Evolutionary conservation across 2,329 filamentous ascomycete species (phyloP), one percentile per base, ranked within the genome.

Genomic region (Nigrospora osmanthi): DNA sequence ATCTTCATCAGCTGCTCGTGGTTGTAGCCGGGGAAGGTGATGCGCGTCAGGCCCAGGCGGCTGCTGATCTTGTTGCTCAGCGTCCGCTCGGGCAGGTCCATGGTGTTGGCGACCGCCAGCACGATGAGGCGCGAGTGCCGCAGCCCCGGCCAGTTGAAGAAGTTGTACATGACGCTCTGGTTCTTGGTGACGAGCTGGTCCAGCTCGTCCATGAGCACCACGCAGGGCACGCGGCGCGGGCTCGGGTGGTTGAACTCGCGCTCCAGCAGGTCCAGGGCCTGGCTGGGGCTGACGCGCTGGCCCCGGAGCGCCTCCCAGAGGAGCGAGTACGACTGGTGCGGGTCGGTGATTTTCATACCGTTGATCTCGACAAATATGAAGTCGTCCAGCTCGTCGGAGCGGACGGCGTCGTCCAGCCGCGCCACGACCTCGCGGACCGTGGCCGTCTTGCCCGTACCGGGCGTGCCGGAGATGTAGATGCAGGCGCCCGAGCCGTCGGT

Each of bases 141-240:
- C 44, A 97, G 73, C 11, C 88, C 87, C 4, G 93, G 93, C 93
- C 93, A 98, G 60, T 98, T 98, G 77, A 98, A 98, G 66, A 98
- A 98, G 65, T 98, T 98, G 70, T 98, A 98, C 93, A 98, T 98
- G 67, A 98, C 93, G n/a, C 88, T 91, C 64, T 98, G 94, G 58
- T 95, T 97, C 60, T 91, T 93, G 12, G 93, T 98, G 6, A 98
- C 94, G 9, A 98, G 78, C 66, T 98, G 93, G 62, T 98, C 93
- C 40, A 98, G 76, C 66, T 98, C 93, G 58, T 98, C 93, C 93
- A 98, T 98, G 42, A 98, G 70, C 2, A 98, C 93, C 13, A 98
- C 93, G 60, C 91, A 97, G 1, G 94, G 93, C 6, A 95, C 89
- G 49, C 93, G 80, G 42, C 93, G 80, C 19, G 93, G 93, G 47